Evolutionary conservation across 2,329 filamentous ascomycete species (phyloP).

Genomic region (Curvularia lunata): DNA sequence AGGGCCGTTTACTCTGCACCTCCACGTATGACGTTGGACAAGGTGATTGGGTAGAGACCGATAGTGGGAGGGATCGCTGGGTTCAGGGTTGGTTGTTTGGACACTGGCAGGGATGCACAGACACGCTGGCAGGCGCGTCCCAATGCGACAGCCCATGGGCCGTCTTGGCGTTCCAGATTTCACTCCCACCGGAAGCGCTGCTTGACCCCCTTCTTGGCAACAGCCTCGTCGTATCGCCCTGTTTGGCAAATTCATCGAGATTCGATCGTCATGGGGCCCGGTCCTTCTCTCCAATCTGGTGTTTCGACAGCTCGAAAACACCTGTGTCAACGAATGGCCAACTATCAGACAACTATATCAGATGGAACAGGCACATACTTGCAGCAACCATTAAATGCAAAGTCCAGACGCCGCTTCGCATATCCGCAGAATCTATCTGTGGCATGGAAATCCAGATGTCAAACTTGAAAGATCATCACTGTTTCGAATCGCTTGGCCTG

Average conservation of each 20-base stretch:
- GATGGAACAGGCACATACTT: background rate
- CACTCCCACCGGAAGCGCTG: background rate
- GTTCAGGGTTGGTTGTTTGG: constrained; percentile 8
- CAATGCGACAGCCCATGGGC: background rate
- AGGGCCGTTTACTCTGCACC: background rate
- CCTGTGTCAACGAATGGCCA: background rate
- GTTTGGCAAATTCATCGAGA: background rate
- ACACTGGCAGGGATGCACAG: constrained; percentile 10
- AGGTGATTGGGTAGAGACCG: constrained; percentile 3
- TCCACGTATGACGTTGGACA: constrained; percentile 3
- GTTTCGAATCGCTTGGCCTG: background rate
- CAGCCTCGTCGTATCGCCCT: background rate
- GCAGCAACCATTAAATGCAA: background rate
- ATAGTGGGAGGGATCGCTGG: constrained; percentile 1
- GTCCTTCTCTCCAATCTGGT: background rate
- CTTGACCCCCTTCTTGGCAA: background rate
- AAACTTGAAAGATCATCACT: background rate
- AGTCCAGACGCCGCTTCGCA: background rate
- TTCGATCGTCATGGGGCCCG: background rate
- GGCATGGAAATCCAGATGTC: background rate
- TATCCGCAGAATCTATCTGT: background rate
- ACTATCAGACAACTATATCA: background rate
- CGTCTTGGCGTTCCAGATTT: background rate
- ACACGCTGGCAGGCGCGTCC: constrained; percentile 16
- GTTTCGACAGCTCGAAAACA: background rate